Evolutionary conservation across 202 grass and related monocot genomes (phyloP), one percentile per base, ranked within the genome.

Genomic region (Musa balbisiana): DNA sequence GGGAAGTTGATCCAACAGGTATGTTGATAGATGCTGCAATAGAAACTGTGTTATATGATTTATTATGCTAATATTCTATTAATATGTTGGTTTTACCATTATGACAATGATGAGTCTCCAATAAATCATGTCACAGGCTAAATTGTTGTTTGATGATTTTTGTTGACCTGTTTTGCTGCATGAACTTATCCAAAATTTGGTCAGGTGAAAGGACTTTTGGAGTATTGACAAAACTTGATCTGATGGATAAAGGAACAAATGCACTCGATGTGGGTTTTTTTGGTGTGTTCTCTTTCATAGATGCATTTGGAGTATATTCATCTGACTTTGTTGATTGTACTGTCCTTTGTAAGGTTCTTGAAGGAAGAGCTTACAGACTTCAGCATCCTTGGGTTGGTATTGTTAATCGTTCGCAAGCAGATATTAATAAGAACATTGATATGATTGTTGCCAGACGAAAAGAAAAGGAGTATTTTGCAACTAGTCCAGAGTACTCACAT

Each of bases 241-340:
- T 96, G 84, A 96, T 96, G 89, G 92, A 96, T 73, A 92, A 92
- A 76, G 92, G 89, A 71, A 96, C 92, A 80, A 80, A 92, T 82
- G 92, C 92, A 80, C 89, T 96, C 78, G 92, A 90, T 76, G 92
- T 96, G 85, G 1, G 75, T 85, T 71, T 80, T 62, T 8, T 22
- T 52, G 22, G 14, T 72, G 78, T 84, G 58, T 24, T 79, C 51
- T 62, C 1, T 15, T n/a, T 19, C 20, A 8, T 62, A 62, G 9
- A 16, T 60, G 56, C 56, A 60, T 62, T 8, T 62, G 58, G 58
- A 19, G 58, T 21, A 17, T 62, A 62, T 62, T 17, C 15, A 15
- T 62, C 13, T 8, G 15, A 62, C 65, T 66, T 10, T 49, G 23
- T 51, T 80, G 29, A 56, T 24, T n/a, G 67, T 52, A 9, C 67